Conservation (phyloP, 148 eudicot species). For the Persicaria tinctoria region DNA sequence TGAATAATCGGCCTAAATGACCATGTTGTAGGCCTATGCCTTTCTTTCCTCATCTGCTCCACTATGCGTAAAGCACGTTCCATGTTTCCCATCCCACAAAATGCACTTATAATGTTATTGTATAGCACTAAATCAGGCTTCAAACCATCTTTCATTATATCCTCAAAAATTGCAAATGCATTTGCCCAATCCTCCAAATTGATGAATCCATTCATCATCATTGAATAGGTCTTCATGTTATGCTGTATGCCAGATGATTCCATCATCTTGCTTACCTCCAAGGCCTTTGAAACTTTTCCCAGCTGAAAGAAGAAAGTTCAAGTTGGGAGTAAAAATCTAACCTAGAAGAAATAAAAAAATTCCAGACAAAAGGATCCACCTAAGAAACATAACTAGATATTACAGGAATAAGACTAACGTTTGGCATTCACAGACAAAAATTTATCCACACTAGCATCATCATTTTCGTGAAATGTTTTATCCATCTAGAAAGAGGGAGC, state of each 20-base stretch:
- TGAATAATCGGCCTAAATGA: constrained; percentile 88
- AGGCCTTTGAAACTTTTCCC: constrained; percentile 83
- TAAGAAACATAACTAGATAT: background rate
- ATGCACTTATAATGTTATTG: constrained; percentile 78
- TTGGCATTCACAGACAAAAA: background rate
- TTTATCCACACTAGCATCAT: background rate
- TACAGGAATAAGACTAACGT: background rate
- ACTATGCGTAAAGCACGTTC: constrained; percentile 81
- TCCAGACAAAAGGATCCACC: background rate
- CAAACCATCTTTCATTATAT: constrained; percentile 67
- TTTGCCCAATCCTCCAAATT: constrained; percentile 88
- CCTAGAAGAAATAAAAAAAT: background rate
- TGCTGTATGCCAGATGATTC: constrained; percentile 65
- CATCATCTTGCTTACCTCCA: constrained; percentile 71
- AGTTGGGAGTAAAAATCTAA: background rate
- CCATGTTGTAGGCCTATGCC: constrained; percentile 71
- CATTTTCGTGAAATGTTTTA: background rate
- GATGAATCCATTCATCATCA: constrained; percentile 86
- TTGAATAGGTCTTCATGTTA: constrained; percentile 95
- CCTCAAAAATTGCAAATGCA: constrained; percentile 89
- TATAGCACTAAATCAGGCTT: constrained; percentile 93
- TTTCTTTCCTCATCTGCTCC: constrained; percentile 73
- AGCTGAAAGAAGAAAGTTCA: constrained; percentile 31
- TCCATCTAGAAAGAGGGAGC: background rate
- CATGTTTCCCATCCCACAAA: constrained; percentile 90